Base-by-base conservation (phyloP, 176 grass and related monocot species). In the Echinochloa phyllopogon region DNA sequence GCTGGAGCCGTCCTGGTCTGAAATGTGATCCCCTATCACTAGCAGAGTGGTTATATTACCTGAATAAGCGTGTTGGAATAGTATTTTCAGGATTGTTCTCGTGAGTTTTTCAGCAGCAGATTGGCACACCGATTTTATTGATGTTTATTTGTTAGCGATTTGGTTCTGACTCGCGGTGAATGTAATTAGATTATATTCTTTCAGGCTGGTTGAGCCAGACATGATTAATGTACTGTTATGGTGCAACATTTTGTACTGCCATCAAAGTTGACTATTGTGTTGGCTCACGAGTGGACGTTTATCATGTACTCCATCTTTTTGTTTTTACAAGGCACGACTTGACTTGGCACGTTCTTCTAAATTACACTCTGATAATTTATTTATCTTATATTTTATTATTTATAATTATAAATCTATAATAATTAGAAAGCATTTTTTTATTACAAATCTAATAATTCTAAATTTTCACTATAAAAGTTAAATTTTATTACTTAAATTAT, bases 1-100 rank as follows among this genome's bases (percentile, higher is more conserved):
- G 57, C n/a, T 23, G 87, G 69, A 40, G 72, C 29, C 68, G 64
- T 48, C 58, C 49, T 90, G 74, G 38, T 51, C 8, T 88, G 81
- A 81, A 20, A 50, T 61, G 45, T 61, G 47, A 50, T 69, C 66
- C 4, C 6, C 12, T 48, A 16, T 21, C 29, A 41, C 29, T 33
- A 33, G 72, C 69, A 2, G 57, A 2, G 57, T 75, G 4, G 20
- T 71, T n/a, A n/a, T n/a, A n/a, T n/a, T 36, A 20, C 33, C 40
- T 81, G 25, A 58, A 36, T 33, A 38, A 25, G 37, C 15, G 60
- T 18, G 8, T 60, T 60, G 57, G 55, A 23, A 23, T 58, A 33
- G 23, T 60, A 9, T 60, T 60, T 60, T 8, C 9, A 27, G 49
- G 48, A 39, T 33, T 55, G 17, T 65, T 44, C 40, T 39, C 27